A percentile compares a stretch with the other conserved stretches of the same genome.
phyloP scores from a whole-genome alignment of 108 stramenopile species.

The Cylindrotheca fusiformis region DNA sequence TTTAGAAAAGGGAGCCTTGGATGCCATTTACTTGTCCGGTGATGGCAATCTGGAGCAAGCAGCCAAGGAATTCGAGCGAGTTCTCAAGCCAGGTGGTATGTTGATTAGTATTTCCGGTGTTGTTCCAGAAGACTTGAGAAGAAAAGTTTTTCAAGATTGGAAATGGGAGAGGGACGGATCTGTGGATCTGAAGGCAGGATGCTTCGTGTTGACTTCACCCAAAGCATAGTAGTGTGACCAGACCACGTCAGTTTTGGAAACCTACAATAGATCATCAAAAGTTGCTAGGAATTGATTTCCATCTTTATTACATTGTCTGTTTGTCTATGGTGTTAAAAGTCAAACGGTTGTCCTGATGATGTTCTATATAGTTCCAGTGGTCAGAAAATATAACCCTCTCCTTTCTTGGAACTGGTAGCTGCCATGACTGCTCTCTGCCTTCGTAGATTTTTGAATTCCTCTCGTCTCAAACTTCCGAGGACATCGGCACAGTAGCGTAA shows the following conservation, averaged over 20 bases:
- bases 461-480: slow-evolving; percentile 73
- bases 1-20: slow-evolving; percentile 76
- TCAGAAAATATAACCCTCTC: slow-evolving; percentile 1
- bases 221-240: too few relatives aligned
- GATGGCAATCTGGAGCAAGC: slow-evolving; percentile 63
- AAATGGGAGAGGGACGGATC: slow-evolving; percentile 74
- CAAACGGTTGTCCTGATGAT: too few relatives aligned
- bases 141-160: slow-evolving; percentile 48
- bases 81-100: slow-evolving; percentile 49
- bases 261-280: too few relatives aligned
- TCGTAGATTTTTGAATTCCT: slow-evolving; percentile 62
- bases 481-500: slow-evolving; percentile 85
- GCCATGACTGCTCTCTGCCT: slow-evolving; percentile 15
- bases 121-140: slow-evolving; percentile 56
- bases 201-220: slow-evolving; percentile 70
- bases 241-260: too few relatives aligned
- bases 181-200: slow-evolving; percentile 73
- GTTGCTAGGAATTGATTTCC: too few relatives aligned
- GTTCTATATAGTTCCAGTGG: too few relatives aligned
- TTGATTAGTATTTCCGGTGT: slow-evolving; percentile 70
- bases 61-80: slow-evolving; percentile 51
- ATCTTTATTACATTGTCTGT: too few relatives aligned
- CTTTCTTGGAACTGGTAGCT: neutral
- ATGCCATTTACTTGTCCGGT: slow-evolving; percentile 79
- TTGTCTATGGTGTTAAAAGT: too few relatives aligned